These are phyloP conservation scores for Didymella lethalis DNA, from an alignment of 2,329 filamentous ascomycete genomes.

Conservation along the genomic window DNA sequence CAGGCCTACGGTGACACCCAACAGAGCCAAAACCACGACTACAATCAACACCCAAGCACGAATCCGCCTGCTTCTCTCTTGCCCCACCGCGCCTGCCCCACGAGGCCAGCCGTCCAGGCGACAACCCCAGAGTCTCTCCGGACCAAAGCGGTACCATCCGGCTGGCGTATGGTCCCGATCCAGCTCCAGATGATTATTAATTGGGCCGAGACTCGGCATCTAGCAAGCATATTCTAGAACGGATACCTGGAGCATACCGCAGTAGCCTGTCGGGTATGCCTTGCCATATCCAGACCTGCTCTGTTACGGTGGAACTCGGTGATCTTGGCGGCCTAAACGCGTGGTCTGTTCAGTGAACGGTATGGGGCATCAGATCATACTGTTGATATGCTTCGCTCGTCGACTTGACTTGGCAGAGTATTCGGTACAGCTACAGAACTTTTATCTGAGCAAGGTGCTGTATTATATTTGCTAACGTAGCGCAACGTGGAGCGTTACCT, in stretches of 20 bases:
- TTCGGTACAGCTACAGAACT: neutral
- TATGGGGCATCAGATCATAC: neutral
- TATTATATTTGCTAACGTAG: neutral
- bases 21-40: no score
- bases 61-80: no score
- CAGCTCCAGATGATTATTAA: neutral
- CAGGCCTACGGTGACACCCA: no score
- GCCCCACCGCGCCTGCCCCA: no score
- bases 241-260: neutral
- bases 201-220: neutral
- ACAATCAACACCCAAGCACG: no score
- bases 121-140: no score
- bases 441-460: no score
- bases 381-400: neutral
- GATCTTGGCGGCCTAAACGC: neutral
- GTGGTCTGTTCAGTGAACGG: neutral
- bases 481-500: neutral
- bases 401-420: neutral
- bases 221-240: neutral
- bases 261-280: neutral
- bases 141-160: slow-evolving; percentile 1
- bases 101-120: no score
- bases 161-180: neutral
- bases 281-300: neutral
- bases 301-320: neutral